These are phyloP conservation scores for Kalanchoe fedtschenkoi DNA, from an alignment of 164 flowering plant species.

Conservation along the genomic window DNA sequence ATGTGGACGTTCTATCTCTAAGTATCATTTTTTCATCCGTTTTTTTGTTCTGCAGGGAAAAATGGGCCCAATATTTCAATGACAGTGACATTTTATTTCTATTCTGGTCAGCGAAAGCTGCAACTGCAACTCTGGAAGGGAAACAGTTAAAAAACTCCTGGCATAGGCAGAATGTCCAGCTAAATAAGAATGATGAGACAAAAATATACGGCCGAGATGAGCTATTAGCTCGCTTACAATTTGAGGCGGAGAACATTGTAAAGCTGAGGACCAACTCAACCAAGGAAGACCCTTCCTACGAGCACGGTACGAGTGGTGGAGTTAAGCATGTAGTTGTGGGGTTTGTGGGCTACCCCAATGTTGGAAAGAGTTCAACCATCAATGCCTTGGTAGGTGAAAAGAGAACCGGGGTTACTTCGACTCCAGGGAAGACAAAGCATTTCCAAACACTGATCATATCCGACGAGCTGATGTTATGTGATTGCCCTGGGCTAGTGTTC, in stretches of 20 bases:
- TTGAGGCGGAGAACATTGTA: conserved; percentile 79
- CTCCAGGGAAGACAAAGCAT: conserved; percentile 98
- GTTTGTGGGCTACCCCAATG: conserved; percentile 95
- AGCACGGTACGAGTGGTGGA: conserved; percentile 9
- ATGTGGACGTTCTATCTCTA: background rate
- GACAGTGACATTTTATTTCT: conserved; percentile 51
- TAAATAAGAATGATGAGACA: conserved; percentile 31
- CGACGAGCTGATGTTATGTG: conserved; percentile 75
- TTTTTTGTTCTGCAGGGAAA: conserved; percentile 36
- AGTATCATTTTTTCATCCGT: background rate
- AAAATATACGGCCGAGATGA: conserved; percentile 79
- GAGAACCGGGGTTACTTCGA: conserved; percentile 84
- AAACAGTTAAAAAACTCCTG: conserved; percentile 25
- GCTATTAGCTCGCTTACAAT: conserved; percentile 68
- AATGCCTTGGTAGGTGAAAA: conserved; percentile 93
- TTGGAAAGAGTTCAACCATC: conserved; percentile 94
- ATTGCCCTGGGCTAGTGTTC: conserved; percentile 93
- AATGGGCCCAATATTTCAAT: conserved; percentile 77
- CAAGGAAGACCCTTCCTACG: conserved; percentile 12
- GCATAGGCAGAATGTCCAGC: conserved; percentile 15
- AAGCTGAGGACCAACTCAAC: conserved; percentile 18
- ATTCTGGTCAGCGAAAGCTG: conserved; percentile 99
- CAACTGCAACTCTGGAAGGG: conserved; percentile 66
- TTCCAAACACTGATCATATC: conserved; percentile 85
- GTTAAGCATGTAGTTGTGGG: conserved; percentile 58